phyloP scores from a whole-genome alignment of 2,329 filamentous ascomycete species.

The Beauveria sp. region DNA sequence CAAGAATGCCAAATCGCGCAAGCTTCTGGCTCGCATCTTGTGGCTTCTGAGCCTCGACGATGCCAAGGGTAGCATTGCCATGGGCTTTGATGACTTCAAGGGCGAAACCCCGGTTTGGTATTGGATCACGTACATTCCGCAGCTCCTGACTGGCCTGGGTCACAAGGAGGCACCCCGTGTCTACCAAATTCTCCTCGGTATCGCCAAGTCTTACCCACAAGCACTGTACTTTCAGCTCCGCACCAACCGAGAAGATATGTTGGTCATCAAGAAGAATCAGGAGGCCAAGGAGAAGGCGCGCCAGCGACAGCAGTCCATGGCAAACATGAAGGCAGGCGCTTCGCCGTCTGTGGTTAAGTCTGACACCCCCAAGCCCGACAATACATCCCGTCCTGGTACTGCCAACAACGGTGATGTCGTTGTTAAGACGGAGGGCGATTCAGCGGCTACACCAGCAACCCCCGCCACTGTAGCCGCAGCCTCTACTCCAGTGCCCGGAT shows the following conservation, averaged over 20 bases:
- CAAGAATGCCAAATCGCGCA: constrained; percentile 94
- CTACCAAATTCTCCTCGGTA: constrained; percentile 79
- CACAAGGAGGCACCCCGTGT: constrained; percentile 87
- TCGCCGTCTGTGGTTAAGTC: constrained; percentile 47
- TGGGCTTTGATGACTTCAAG: constrained; percentile 92
- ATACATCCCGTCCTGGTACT: constrained; percentile 42
- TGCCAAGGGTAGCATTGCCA: constrained; percentile 70
- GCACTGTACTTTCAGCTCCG: constrained; percentile 91
- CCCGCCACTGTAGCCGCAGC: constrained; percentile 17
- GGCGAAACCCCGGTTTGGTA: constrained; percentile 98
- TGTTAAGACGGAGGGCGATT: constrained; percentile 39
- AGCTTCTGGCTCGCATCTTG: constrained; percentile 84
- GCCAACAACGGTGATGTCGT: constrained; percentile 39
- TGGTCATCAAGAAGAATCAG: constrained; percentile 82
- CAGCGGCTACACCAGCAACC: constrained; percentile 16
- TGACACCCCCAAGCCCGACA: constrained; percentile 35
- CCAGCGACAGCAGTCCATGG: constrained; percentile 38
- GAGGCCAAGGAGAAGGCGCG: constrained; percentile 62
- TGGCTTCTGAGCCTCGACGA: constrained; percentile 96
- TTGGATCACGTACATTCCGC: constrained; percentile 98
- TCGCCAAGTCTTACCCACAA: constrained; percentile 93
- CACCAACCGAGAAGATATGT: constrained; percentile 90
- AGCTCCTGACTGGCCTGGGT: constrained; percentile 83
- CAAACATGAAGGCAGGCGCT: constrained; percentile 36
- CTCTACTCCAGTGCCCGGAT: constrained; percentile 20